Base-by-base conservation (phyloP, 495 filamentous ascomycete species). In the Penicillium fimorum region DNA sequence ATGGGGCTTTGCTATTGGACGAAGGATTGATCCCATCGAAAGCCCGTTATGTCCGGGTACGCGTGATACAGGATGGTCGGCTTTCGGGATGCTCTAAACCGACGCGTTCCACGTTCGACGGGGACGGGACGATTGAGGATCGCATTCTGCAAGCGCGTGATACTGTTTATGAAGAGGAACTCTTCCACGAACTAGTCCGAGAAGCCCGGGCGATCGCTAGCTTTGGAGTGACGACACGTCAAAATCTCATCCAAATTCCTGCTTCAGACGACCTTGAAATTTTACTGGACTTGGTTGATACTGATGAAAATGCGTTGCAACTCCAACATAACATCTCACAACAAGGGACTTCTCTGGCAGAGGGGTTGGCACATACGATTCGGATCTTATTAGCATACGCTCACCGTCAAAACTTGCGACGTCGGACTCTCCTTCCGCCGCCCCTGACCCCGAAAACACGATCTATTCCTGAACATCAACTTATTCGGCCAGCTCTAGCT, bases 111-210 rank as follows among this genome's bases (percentile, higher is more conserved):
- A 47, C 57, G 76, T 24, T 65, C 1, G 48, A 53, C 29, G 59
- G 64, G 4, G 58, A 55, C 7, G 65, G 70, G 2, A 71, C 77
- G 2, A 73, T 84, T 15, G 85, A 92, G 57, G 76, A 85, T 35
- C 81, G 81, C 8, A 89, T 97, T 43, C 79, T 87, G 17, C 86
- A 91, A 60, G 90, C 92, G 11, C 85, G 92, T 27, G 88, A 99
- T 68, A 91, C 89, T 53, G 77, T 96, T 2, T 97, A 90, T 65
- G 88, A 92, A 51, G 87, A 96, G 63, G 95, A 99, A 66, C 72
- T 99, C n/a, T 96, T 91, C 79, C 85, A 96, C 58, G 94, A 97
- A 70, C 70, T 99, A 20, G 84, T 86, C 46, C 82, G 88, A 11
- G 95, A 99, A 72, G 86, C 88, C 2, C 84, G 90, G 6, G 73